These are phyloP conservation scores for Albizia julibrissin DNA, from an alignment of 306 rosid genomes.

Conservation along the genomic window DNA sequence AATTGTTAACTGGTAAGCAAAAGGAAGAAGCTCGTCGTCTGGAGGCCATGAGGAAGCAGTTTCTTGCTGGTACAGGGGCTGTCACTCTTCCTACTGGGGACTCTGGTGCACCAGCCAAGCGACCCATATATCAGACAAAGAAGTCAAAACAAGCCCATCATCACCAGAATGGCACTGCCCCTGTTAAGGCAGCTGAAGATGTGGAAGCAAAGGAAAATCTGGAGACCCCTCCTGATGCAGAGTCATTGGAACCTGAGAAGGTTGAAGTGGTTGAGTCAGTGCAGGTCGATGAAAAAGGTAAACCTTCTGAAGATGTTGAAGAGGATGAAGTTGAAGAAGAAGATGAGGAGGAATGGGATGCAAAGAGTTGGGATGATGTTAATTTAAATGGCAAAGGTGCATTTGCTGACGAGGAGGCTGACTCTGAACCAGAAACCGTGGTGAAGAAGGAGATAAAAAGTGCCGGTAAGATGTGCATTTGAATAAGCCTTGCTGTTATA, in stretches of 20 bases:
- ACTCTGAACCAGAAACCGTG: constrained; percentile 59
- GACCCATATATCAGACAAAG: constrained; percentile 81
- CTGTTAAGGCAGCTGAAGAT: constrained; percentile 52
- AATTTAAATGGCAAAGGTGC: constrained; percentile 61
- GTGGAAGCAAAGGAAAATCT: constrained; percentile 51
- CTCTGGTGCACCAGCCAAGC: constrained; percentile 57
- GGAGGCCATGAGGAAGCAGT: constrained; percentile 84
- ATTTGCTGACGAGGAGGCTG: constrained; percentile 91
- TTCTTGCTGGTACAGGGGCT: constrained; percentile 60
- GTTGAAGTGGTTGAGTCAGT: constrained; percentile 58
- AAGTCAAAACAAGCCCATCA: constrained; percentile 57
- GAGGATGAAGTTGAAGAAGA: constrained; percentile 68
- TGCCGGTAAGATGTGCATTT: constrained; percentile 49
- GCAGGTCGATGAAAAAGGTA: constrained; percentile 56
- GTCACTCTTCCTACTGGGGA: constrained; percentile 54
- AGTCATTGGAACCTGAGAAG: constrained; percentile 52
- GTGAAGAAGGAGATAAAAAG: constrained; percentile 51
- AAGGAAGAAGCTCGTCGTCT: constrained; percentile 78
- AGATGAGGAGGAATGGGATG: constrained; percentile 93
- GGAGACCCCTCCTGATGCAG: constrained; percentile 48
- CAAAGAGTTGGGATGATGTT: constrained; percentile 95
- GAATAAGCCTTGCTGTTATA: neutral
- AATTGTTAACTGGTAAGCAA: constrained; percentile 70
- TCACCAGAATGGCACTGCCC: constrained; percentile 58
- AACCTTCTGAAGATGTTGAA: constrained; percentile 55